Evolutionary conservation across 2,329 filamentous ascomycete species (phyloP), one percentile per base, ranked within the genome.

Genomic region (Apiospora aurea): DNA sequence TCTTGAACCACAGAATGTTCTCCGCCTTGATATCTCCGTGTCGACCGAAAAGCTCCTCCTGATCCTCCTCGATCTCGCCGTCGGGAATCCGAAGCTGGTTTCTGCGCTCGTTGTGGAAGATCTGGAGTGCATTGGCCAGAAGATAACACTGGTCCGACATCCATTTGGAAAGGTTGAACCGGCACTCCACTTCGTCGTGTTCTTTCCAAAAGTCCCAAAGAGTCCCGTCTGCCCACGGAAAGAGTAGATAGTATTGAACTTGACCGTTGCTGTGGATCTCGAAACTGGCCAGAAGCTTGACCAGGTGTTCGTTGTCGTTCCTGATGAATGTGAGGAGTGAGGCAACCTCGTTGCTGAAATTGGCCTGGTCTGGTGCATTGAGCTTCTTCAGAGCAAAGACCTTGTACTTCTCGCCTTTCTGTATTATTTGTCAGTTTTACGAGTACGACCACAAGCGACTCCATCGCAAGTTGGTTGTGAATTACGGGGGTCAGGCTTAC

Each of bases 1-100:
- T 21, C 0, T 68, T 24, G 43, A 78, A 82, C 73, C 77, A 78
- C 0, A 83, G 74, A 8, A 84, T 81, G 38, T 83, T 83, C 8
- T 79, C 79, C 0, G 82, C 79, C 21, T 83, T 84, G 10, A 84
- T 75, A 66, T 81, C 77, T 3, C 80, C 78, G 57, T 82, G 79
- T 5, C 80, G 75, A 4, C 81, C 82, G 69, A 75, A 83, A 13
- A 75, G 41, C 4, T 69, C 71, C 2, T 75, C 49, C 70, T 77
- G 71, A 41, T 73, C 26, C 26, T 1, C 26, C 26, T 29, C 69
- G 47, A n/a, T 11, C 4, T 64, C 34, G 34, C 14, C 5, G 16
- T 64, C 16, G 4, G 29, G 34, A 14, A 3, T 1, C 21, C 8
- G n/a, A 2, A 64, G 4, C 10, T 41, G 57, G 2, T n/a, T 38